Base-by-base conservation (phyloP, 2,329 filamentous ascomycete species). In the Aspergillus sp. region DNA sequence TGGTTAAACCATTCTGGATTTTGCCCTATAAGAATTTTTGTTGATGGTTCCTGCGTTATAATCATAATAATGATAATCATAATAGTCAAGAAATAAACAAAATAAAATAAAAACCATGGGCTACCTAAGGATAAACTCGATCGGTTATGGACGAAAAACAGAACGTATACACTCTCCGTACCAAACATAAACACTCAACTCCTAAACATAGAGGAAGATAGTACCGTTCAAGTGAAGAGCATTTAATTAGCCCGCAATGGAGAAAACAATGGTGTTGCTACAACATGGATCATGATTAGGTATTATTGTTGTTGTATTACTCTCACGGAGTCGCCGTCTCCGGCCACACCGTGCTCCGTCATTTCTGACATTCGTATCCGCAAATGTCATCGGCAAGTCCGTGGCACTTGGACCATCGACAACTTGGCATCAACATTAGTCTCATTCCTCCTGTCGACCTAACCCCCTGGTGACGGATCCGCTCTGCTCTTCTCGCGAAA, bases 351-450 rank as follows among this genome's bases (percentile, higher is more conserved):
- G 29, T 25, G 16, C 25, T 29, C 6, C 25, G 43, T 45, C 47
- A 23, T 47, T 54, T 42, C 53, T 54, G 53, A 51, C 55, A 56
- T 49, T 54, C 55, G 54, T 56, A 54, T 58, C 57, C 56, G 54
- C 58, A 59, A 41, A 49, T 58, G 53, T 58, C 59, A 57, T 63
- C 60, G 60, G 59, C 54, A 56, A 58, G 55, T 61, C 60, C 60
- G 60, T 61, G 47, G 57, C 49, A 55, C 49, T 52, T 57, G 50
- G 53, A 50, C 50, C 51, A 45, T 47, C 47, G 17, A 43, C 45
- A 53, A 55, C 56, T 57, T 55, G 56, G 56, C 56, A 53, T 52
- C 44, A 44, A 54, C 54, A 31, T 41, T 56, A 51, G 45, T 45
- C 51, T 38, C 34, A n/a, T 45, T 47, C 29, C 45, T 53, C 49